Base-by-base conservation (phyloP, 371 early-diverging fungal genomes). In the Lichtheimia corymbifera region DNA sequence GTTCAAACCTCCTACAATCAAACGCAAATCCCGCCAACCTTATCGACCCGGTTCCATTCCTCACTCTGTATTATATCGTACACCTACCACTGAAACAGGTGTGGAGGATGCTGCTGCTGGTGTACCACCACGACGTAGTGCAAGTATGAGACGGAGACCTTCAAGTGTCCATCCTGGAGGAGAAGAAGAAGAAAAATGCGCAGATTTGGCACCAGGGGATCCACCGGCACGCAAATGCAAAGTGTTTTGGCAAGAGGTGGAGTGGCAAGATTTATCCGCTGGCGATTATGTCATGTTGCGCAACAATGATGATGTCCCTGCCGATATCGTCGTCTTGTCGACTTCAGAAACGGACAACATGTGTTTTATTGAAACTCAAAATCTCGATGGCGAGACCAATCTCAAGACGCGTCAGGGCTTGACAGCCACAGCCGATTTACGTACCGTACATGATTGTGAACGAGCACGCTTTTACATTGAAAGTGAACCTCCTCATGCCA, bases 251-350 rank as follows among this genome's bases (percentile, higher is more conserved):
- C 55, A 71, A 55, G 63, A 75, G 59, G 69, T 74, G 5, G 76
- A 67, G 59, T 97, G 97, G 97, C 86, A 90, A 63, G 87, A 91
- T 56, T 73, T 98, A 40, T 84, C 85, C 55, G 95, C 94, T 2
- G 99, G 99, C 30, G 98, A 99, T 62, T 77, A 97, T 59, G 75
- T 99, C 12, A 75, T 87, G 59, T 71, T 99, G 18, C 68, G 84
- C 22, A 92, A 96, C 64, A 87, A 98, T 68, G 91, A 98, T 40
- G 82, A 92, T 65, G 88, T 99, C 0, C 99, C 99, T 2, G 93
- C 93, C 15, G 95, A 96, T 71, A 68, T 89, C 4, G 66, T 89
- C 0, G 79, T 92, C n/a, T 63, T 93, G 5, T 82, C 89, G 1
- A 84, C 88, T 1, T 83, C 87, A 13, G 88, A 92, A 60, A 71